A percentile compares a stretch with the other conserved stretches of the same genome.
Evolutionary conservation across 2,329 filamentous ascomycete species (phyloP).

Genomic region (Sporothrix schenckii): DNA sequence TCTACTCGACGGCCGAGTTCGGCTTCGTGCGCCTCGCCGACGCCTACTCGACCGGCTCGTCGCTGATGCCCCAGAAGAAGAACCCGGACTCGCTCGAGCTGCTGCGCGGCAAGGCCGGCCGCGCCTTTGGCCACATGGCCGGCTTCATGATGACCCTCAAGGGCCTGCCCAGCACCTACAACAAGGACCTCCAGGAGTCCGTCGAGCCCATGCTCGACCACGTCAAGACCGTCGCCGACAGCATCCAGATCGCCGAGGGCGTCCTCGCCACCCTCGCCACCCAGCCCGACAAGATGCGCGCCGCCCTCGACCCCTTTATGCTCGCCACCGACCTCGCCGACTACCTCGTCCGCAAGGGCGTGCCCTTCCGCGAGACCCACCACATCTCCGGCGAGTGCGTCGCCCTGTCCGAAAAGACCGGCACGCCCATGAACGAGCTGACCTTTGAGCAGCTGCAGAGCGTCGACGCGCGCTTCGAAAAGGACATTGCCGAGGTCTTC

Average conservation of each 20-base stretch:
- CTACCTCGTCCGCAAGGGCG: constrained; percentile 68
- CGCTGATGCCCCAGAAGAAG: constrained; percentile 82
- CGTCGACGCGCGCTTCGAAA: constrained; percentile 69
- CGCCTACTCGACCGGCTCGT: constrained; percentile 76
- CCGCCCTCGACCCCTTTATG: constrained; percentile 80
- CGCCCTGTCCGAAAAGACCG: constrained; percentile 68
- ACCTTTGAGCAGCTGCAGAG: constrained; percentile 66
- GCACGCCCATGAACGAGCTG: constrained; percentile 71
- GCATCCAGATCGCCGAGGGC: constrained; percentile 79
- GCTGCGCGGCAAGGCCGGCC: constrained; percentile 74
- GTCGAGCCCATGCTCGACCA: constrained; percentile 84
- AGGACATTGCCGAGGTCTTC: constrained; percentile 71
- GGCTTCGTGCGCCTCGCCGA: constrained; percentile 75
- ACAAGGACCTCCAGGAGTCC: constrained; percentile 90
- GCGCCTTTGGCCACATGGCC: constrained; percentile 79
- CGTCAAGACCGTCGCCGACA: constrained; percentile 79
- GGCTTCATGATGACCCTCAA: constrained; percentile 74
- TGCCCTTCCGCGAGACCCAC: constrained; percentile 82
- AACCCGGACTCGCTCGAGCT: constrained; percentile 72
- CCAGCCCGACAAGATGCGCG: constrained; percentile 74
- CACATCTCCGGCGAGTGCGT: constrained; percentile 78
- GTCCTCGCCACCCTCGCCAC: constrained; percentile 73
- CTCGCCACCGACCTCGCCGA: constrained; percentile 73
- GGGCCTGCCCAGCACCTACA: constrained; percentile 79
- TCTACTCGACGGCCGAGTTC: constrained; percentile 77